Base-by-base conservation (phyloP, 768 basidiomycete species). In the Amanita rubescens region DNA sequence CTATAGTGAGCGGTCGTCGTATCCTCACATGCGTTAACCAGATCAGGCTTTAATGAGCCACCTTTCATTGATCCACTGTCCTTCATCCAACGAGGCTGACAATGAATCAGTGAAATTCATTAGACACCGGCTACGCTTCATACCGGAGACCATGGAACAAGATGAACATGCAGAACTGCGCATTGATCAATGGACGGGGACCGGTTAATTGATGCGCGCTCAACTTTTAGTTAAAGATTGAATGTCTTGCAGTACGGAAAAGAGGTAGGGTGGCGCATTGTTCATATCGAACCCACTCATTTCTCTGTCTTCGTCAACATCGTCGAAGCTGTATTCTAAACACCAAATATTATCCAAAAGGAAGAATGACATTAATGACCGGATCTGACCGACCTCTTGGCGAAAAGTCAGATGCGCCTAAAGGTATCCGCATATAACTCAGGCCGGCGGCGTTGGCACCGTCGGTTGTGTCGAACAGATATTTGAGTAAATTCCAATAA, bases 21-120 rank as follows among this genome's bases (percentile, higher is more conserved):
- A 25, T 6, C 67, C 80, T 55, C 55, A 85, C 81, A 82, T 1
- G 67, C 63, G 35, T 63, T 63, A 32, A 77, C 66, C 51, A 79
- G 79, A 42, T 70, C 65, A 0, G 78, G 73, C 22, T 73, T 60
- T 48, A 88, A 64, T 11, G 75, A 77, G 33, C 85, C 86, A 1
- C 87, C 87, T 20, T 80, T 72, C 82, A 87, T 86, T 1, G 77
- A 77, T 5, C 74, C 74, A 53, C 76, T 80, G 47, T 69, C 71
- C 65, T 90, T 89, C 85, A 88, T 87, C 87, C 87, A 90, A 5
- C 71, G 84, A 8, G 87, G 87, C 85, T 88, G 55, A 37, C 52
- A 69, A 38, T 24, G 34, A 12, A 37, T 32, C 6, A 6, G 27
- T 42, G 25, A 19, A 6, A 35, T 24, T 5, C n/a, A 22, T 25